Conservation (phyloP, 345 rosid species). For the Dipteronia dyeriana region DNA sequence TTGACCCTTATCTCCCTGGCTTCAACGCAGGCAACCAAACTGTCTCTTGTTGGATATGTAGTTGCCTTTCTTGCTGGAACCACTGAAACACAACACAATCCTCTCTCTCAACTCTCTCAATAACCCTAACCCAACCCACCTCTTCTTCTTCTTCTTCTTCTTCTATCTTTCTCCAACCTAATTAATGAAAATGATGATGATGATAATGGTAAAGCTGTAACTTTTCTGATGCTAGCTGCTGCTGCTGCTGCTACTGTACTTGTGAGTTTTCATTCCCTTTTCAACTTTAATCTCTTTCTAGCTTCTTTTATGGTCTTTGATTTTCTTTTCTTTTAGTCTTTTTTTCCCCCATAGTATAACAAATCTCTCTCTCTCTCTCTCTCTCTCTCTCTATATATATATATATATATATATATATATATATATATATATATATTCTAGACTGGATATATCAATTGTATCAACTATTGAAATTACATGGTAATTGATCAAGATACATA, state of each 20-base stretch:
- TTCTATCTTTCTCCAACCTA: background rate
- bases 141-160: background rate
- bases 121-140: slow-evolving; percentile 1
- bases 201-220: slow-evolving; percentile 15
- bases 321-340: background rate
- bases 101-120: background rate
- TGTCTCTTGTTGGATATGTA: slow-evolving; percentile 81
- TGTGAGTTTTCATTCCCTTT: slow-evolving; percentile 32
- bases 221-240: slow-evolving; percentile 18
- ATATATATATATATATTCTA: background rate
- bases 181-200: background rate
- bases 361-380: background rate
- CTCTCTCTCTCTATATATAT: too few relatives aligned
- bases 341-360: background rate
- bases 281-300: slow-evolving; percentile 25
- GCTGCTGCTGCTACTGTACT: slow-evolving; percentile 9
- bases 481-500: background rate
- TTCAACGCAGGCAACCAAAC: slow-evolving; percentile 89
- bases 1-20: slow-evolving; percentile 51
- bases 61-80: slow-evolving; percentile 72
- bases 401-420: too few relatives aligned
- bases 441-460: background rate
- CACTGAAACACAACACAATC: slow-evolving; percentile 58
- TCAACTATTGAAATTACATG: background rate
- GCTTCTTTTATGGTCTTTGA: background rate